A percentile compares a stretch with the other conserved stretches of the same genome.
Conservation (phyloP, 1,284 basidiomycete species). For the Heliocybe sulcata region DNA sequence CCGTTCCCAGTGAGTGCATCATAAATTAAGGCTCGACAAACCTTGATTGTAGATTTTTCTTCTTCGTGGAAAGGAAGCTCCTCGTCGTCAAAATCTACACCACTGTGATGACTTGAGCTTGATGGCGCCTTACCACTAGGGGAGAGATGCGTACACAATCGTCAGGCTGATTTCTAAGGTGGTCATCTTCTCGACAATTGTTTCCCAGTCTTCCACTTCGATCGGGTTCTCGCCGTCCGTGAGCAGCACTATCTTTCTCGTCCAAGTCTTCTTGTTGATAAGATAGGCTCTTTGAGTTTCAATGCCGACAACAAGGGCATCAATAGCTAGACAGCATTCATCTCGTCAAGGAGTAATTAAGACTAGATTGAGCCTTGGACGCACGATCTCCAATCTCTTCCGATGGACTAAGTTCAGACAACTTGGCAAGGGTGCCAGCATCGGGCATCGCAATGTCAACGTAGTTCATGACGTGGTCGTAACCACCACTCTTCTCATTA, state of each 20-base stretch:
- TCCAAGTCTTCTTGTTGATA: constrained; percentile 68
- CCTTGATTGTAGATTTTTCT: constrained; percentile 67
- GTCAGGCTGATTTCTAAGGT: constrained; percentile 48
- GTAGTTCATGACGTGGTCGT: constrained; percentile 73
- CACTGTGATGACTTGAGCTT: constrained; percentile 33
- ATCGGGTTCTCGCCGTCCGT: constrained; percentile 77
- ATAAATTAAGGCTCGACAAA: not conserved
- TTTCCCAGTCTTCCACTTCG: constrained; percentile 67
- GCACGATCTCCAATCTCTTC: constrained; percentile 60
- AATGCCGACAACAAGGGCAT: constrained; percentile 81
- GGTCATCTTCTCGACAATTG: constrained; percentile 65
- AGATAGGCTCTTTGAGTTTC: constrained; percentile 67
- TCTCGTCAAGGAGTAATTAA: constrained; percentile 13
- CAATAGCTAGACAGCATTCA: constrained; percentile 53
- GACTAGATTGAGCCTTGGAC: constrained; percentile 19
- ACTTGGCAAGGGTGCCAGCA: constrained; percentile 65
- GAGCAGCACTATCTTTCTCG: constrained; percentile 70
- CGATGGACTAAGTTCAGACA: constrained; percentile 61
- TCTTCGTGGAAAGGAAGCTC: constrained; percentile 57
- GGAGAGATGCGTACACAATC: constrained; percentile 46
- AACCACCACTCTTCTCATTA: constrained; percentile 55
- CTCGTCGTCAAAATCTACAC: constrained; percentile 82
- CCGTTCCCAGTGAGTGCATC: constrained; percentile 5
- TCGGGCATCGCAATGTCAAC: constrained; percentile 77
- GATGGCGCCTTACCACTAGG: not conserved